These are phyloP conservation scores for Sphaceloma murrayae DNA, from an alignment of 2,329 filamentous ascomycete species.

Conservation along the genomic window DNA sequence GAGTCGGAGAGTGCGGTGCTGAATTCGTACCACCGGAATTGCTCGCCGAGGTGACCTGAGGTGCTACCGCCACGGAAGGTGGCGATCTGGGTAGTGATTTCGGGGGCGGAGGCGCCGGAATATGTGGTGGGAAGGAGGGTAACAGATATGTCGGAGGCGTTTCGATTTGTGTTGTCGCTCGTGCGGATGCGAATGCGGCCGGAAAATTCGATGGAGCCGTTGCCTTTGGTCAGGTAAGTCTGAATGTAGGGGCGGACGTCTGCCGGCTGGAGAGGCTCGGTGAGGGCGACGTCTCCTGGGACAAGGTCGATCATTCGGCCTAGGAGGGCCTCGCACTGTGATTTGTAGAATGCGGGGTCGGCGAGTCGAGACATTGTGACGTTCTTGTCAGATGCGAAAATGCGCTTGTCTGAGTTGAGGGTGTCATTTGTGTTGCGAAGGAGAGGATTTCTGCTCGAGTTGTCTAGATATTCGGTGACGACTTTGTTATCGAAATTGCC, in stretches of 20 bases:
- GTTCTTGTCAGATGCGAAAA: conserved; percentile 28
- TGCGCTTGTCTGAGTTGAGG: conserved; percentile 27
- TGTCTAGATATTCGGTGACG: conserved; percentile 28
- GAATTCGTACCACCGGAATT: conserved; percentile 10
- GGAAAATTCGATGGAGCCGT: conserved; percentile 1
- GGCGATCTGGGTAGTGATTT: neutral
- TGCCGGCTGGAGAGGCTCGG: neutral
- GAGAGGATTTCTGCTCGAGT: conserved; percentile 25
- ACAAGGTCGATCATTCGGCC: conserved; percentile 10
- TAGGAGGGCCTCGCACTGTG: conserved; percentile 3
- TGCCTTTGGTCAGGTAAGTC: neutral
- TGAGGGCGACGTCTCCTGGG: conserved; percentile 9
- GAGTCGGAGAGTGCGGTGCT: neutral
- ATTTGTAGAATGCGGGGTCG: neutral
- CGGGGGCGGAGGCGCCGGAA: neutral
- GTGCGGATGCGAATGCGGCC: conserved; percentile 4
- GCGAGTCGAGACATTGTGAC: conserved; percentile 26
- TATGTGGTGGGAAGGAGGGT: neutral
- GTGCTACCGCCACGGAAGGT: neutral
- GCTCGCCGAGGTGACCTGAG: conserved; percentile 1
- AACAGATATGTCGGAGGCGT: neutral
- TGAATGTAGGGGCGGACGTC: conserved; percentile 9
- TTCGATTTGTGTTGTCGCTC: neutral
- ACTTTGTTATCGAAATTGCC: conserved; percentile 26
- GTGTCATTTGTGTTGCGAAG: conserved; percentile 26